Evolutionary conservation across 1,284 basidiomycete species (phyloP).

Genomic region (Rhodotorula glutinis): DNA sequence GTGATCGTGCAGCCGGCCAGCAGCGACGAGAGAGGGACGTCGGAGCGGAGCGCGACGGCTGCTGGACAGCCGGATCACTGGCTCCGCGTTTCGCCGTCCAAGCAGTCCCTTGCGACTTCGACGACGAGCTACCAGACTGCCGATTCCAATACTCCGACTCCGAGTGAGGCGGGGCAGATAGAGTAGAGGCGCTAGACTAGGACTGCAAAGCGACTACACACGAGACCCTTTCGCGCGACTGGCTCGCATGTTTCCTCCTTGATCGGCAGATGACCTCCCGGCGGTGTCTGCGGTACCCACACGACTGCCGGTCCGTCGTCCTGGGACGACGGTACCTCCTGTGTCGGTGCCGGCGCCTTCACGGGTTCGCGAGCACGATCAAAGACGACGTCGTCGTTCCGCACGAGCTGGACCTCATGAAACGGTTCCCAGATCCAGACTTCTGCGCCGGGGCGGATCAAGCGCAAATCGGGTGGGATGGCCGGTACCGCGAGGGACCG

Average conservation of each 20-base stretch:
- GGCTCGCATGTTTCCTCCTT: too few species aligned
- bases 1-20: too few species aligned
- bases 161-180: too few species aligned
- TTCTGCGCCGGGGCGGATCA: slow-evolving; percentile 5
- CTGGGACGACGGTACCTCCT: too few species aligned
- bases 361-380: not conserved
- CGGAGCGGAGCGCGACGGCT: not conserved
- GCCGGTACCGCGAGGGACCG: slow-evolving; percentile 10
- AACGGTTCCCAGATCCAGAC: slow-evolving; percentile 16
- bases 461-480: slow-evolving; percentile 14
- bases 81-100: not conserved
- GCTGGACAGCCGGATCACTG: not conserved
- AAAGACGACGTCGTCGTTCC: not conserved
- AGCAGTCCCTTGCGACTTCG: not conserved
- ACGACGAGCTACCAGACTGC: not conserved
- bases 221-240: slow-evolving; percentile 1
- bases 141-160: too few species aligned
- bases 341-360: too few species aligned
- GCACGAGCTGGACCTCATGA: not conserved
- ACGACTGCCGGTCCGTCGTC: too few species aligned
- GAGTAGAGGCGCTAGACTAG: not conserved
- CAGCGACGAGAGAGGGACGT: not conserved
- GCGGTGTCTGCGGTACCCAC: not conserved
- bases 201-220: slow-evolving; percentile 5
- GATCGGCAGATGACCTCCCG: not conserved